Evolutionary conservation across 23 red algal species (phyloP), one percentile per base, ranked within the genome.

Genomic region (Pyropia haitanensis): DNA sequence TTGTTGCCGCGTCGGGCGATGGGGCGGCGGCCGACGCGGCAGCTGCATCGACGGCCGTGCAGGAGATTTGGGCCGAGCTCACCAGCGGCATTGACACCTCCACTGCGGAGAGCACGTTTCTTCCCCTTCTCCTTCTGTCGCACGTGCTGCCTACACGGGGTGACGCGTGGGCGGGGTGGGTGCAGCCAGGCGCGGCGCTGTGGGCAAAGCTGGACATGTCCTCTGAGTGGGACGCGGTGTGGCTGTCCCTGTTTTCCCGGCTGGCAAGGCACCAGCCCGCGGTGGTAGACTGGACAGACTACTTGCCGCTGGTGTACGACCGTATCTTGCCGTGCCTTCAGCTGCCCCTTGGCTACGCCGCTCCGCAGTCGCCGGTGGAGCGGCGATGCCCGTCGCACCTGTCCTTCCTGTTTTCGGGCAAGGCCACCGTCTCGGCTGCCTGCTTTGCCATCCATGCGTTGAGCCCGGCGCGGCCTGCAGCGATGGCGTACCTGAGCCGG

Each of bases 201-300:
- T 92, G 88, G 88, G 49, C 61, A 44, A 75, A 28, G 60, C 23
- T 75, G 50, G 60, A 73, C 53, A 76, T 23, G 18, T 89, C 76
- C n/a, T 70, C 52, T 34, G 75, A 91, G 56, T 87, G 81, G 81
- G 71, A 87, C 23, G 61, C 70, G 24, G 63, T 62, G 16, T 87
- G 87, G 87, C 74, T 91, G 71, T 57, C 49, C 22, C 58, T 94
- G 8, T 75, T 94, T 59, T 55, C 31, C 16, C 65, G 80, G 52
- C 27, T 81, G 51, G 80, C 81, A 8, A 71, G 70, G 31, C 81
- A 95, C 18, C 90, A 95, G 8, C 90, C 90, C 10, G 49, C 54
- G 65, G 52, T 67, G 12, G 58, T 76, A 49, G 90, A 95, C 56
- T 95, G 81, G 81, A 87, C 75, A 20, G 72, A 65, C 2, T 71